Conservation (phyloP, 1,284 basidiomycete genomes). For the Sporisorium iseilematis-ciliati region DNA sequence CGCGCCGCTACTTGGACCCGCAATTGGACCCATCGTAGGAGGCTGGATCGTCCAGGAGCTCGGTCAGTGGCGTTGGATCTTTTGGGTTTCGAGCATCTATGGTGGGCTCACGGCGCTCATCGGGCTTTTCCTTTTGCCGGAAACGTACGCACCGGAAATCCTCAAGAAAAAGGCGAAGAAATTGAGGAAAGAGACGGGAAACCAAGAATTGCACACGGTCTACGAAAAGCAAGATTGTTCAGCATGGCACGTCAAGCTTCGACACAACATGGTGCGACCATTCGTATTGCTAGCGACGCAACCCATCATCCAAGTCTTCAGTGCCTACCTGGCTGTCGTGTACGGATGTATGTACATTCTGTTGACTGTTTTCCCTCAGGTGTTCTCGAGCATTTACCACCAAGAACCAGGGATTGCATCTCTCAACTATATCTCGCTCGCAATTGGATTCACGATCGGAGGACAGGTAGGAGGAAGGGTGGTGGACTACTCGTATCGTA, state of each 20-base stretch:
- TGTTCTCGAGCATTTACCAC: constrained; percentile 74
- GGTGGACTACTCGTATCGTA: constrained; percentile 75
- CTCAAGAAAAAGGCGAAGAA: constrained; percentile 64
- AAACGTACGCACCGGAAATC: constrained; percentile 69
- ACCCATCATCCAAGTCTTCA: constrained; percentile 73
- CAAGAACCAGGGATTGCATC: constrained; percentile 74
- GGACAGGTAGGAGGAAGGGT: constrained; percentile 76
- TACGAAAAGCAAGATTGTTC: constrained; percentile 55
- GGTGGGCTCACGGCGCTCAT: constrained; percentile 48
- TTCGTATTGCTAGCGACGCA: constrained; percentile 73
- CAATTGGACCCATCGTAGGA: constrained; percentile 50
- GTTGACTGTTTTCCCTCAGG: constrained; percentile 77
- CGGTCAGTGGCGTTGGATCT: constrained; percentile 55
- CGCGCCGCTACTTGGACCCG: constrained; percentile 68
- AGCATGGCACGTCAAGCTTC: constrained; percentile 65
- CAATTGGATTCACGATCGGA: constrained; percentile 60
- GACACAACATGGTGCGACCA: constrained; percentile 72
- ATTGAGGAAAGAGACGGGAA: constrained; percentile 72
- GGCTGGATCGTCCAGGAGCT: constrained; percentile 55
- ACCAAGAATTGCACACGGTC: constrained; percentile 51
- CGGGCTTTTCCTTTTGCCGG: constrained; percentile 57
- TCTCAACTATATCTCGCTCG: constrained; percentile 76
- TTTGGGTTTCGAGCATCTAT: constrained; percentile 54
- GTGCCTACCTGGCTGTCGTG: constrained; percentile 72
- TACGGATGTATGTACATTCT: constrained; percentile 73